Evolutionary conservation across 768 basidiomycete species (phyloP), one percentile per base, ranked within the genome.

Genomic region (Mycena pura): DNA sequence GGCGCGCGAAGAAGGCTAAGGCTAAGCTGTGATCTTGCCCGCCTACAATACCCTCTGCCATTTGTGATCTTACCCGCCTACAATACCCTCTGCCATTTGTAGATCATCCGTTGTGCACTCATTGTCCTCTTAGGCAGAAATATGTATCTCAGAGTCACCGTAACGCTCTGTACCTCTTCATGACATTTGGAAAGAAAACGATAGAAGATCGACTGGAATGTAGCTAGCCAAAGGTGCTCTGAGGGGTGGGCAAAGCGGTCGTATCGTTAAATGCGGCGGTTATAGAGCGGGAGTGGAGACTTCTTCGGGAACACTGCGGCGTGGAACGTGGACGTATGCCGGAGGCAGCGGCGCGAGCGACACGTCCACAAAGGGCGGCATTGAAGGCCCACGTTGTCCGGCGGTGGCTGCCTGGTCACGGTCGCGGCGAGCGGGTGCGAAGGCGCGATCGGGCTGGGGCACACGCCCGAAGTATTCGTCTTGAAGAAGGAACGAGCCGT

Each of bases 401-500:
- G 10, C 17, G 34, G 34, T 24, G 44, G 25, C 32, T 15, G 56
- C 36, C 17, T 40, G 43, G n/a, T n/a, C 9, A 45, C 9, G 9
- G 11, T 49, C 17, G 27, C 28, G 6, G 27, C 38, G 50, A 29
- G 36, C n/a, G 32, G 59, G 32, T 29, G 39, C 22, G 36, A 57
- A 21, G 38, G 22, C 40, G 17, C 6, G 55, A 10, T 52, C 49
- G 22, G 61, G 61, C 21, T 52, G 38, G 21, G 45, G 31, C 10
- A 57, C 36, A 21, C 43, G 62, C 15, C 10, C 59, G 58, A 72
- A 71, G 2, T 68, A 60, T 2, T 41, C 55, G 51, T 71, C 65
- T 14, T 68, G 66, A 14, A 67, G 59, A 28, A 72, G 65, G 17
- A 72, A 47, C 24, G 75, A 74, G 24, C 63, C 52, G 48, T 72